These are phyloP conservation scores for Teratosphaeria zuluensis DNA, from an alignment of 2,329 filamentous ascomycete genomes.

Conservation along the genomic window DNA sequence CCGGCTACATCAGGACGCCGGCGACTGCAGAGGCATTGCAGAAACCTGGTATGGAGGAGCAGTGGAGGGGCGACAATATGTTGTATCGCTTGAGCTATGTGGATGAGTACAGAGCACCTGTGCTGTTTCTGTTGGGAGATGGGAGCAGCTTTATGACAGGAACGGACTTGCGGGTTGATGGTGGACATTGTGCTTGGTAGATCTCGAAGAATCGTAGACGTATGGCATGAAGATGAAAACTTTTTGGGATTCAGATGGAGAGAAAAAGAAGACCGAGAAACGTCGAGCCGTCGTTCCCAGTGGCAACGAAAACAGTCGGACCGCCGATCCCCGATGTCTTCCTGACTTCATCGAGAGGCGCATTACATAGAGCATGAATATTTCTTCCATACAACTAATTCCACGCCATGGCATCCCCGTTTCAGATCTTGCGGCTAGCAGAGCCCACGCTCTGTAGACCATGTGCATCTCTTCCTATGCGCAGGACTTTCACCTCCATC, in stretches of 20 bases:
- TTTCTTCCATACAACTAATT: not conserved
- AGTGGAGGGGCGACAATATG: conserved; percentile 43
- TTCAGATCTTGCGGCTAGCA: conserved; percentile 8
- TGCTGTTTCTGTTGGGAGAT: conserved; percentile 56
- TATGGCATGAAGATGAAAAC: too few species aligned
- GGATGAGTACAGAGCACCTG: conserved; percentile 52
- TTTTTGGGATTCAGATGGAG: too few species aligned
- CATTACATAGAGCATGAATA: not conserved
- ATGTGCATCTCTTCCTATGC: conserved; percentile 13
- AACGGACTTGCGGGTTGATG: too few species aligned
- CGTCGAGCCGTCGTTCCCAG: conserved; percentile 12
- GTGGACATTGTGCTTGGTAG: too few species aligned
- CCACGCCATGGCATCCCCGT: conserved; percentile 8
- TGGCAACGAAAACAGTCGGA: not conserved
- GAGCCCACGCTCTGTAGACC: conserved; percentile 15
- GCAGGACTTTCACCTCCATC: conserved; percentile 13
- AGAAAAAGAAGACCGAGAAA: conserved; percentile 15
- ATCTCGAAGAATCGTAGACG: too few species aligned
- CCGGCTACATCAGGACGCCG: conserved; percentile 34
- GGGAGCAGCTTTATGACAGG: conserved; percentile 58
- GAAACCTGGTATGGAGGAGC: conserved; percentile 40
- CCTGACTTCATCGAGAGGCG: not conserved
- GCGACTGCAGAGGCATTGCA: conserved; percentile 20
- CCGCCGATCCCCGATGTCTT: not conserved
- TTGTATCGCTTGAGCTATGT: conserved; percentile 43